These are phyloP conservation scores for Pseudogymnoascus sp. DNA, from an alignment of 2,329 filamentous ascomycete genomes.

Conservation along the genomic window DNA sequence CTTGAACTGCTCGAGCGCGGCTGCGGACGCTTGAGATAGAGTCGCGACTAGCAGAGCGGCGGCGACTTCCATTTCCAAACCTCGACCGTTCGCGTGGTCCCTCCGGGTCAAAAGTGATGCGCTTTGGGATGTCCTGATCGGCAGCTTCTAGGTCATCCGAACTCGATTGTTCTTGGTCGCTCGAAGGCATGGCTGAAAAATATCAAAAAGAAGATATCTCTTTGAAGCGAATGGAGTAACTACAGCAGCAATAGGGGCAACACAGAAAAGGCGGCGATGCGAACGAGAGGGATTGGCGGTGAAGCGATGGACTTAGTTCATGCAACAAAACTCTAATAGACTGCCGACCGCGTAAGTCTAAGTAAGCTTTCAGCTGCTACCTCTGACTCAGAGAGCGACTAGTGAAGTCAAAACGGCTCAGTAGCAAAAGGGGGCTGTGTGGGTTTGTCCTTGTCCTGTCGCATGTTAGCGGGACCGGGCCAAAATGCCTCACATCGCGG, in stretches of 20 bases:
- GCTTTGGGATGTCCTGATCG: neutral
- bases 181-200: neutral
- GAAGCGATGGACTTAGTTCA: neutral
- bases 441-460: neutral
- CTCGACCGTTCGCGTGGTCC: neutral
- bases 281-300: no score
- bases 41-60: conserved; percentile 20
- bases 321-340: neutral
- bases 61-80: neutral
- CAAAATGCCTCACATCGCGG: neutral
- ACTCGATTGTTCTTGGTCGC: neutral
- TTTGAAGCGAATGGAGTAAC: neutral
- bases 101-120: conserved; percentile 7
- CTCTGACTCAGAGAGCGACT: neutral
- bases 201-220: neutral
- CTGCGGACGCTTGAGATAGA: conserved; percentile 18
- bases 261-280: neutral
- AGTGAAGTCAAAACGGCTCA: neutral
- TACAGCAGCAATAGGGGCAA: neutral
- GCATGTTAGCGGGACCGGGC: neutral
- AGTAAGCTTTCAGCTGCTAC: neutral
- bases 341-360: neutral
- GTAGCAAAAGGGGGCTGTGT: neutral
- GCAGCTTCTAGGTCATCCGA: conserved; percentile 5
- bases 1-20: conserved; percentile 23